These are phyloP conservation scores for Pachysandra terminalis DNA, from an alignment of 164 flowering plant species.

Conservation along the genomic window DNA sequence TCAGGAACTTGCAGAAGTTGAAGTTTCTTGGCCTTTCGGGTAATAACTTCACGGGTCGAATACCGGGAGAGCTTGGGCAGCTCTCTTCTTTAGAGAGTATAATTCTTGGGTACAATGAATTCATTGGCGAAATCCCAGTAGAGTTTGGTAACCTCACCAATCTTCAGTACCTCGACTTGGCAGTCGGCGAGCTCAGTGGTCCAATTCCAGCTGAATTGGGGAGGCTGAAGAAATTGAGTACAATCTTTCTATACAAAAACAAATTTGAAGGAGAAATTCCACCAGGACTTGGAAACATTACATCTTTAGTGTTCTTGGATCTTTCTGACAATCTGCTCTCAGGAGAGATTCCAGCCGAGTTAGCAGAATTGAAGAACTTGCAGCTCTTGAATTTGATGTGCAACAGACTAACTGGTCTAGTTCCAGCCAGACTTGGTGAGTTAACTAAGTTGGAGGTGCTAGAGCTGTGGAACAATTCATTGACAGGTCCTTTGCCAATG, in stretches of 20 bases:
- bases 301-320: slow-evolving; percentile 56
- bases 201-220: slow-evolving; percentile 74
- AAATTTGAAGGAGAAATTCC: slow-evolving; percentile 71
- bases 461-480: slow-evolving; percentile 91
- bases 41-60: slow-evolving; percentile 70
- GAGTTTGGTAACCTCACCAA: slow-evolving; percentile 75
- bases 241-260: slow-evolving; percentile 67
- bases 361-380: slow-evolving; percentile 48
- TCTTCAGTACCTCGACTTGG: slow-evolving; percentile 80
- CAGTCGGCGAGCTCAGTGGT: slow-evolving; percentile 65
- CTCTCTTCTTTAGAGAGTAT: slow-evolving; percentile 67
- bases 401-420: slow-evolving; percentile 59
- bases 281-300: slow-evolving; percentile 45
- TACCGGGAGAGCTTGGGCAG: slow-evolving; percentile 77
- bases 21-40: slow-evolving; percentile 91
- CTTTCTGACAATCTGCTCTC: slow-evolving; percentile 72
- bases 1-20: slow-evolving; percentile 56
- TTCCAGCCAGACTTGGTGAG: slow-evolving; percentile 51
- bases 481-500: slow-evolving; percentile 69
- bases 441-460: slow-evolving; percentile 56
- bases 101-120: slow-evolving; percentile 83
- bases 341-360: slow-evolving; percentile 66
- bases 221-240: slow-evolving; percentile 42
- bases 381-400: slow-evolving; percentile 81
- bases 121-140: slow-evolving; percentile 65